Evolutionary conservation across 805 yeast species (phyloP).

Genomic region (Zygosaccharomyces lentus): DNA sequence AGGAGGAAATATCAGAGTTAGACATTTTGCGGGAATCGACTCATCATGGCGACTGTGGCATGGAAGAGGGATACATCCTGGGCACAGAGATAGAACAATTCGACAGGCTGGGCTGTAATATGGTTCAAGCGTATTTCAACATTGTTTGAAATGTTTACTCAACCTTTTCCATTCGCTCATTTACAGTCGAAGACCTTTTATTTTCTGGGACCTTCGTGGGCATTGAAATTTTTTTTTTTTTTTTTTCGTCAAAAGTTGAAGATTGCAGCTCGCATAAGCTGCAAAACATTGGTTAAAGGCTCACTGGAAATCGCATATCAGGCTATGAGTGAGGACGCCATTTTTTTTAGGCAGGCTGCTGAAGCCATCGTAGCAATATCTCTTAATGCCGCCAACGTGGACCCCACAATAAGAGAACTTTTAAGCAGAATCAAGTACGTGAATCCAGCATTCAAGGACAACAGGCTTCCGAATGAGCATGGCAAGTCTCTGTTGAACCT

Average conservation of each 20-base stretch:
- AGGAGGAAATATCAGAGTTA: background rate
- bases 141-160: background rate
- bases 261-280: background rate
- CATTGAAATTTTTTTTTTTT: slow-evolving; percentile 2
- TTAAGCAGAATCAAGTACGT: slow-evolving; percentile 27
- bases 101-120: slow-evolving; percentile 18
- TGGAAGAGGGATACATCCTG: slow-evolving; percentile 16
- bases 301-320: background rate
- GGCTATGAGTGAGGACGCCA: slow-evolving; percentile 27
- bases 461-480: background rate
- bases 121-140: slow-evolving; percentile 18
- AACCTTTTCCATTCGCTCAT: background rate
- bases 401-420: slow-evolving; percentile 31
- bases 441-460: slow-evolving; percentile 4
- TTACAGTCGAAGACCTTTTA: background rate
- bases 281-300: background rate
- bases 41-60: background rate
- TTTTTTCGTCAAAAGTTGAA: slow-evolving; percentile 1
- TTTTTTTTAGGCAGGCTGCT: slow-evolving; percentile 31
- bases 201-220: background rate
- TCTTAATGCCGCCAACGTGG: slow-evolving; percentile 24
- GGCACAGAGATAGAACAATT: slow-evolving; percentile 23
- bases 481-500: background rate
- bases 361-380: slow-evolving; percentile 33
- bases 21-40: background rate